phyloP scores from a whole-genome alignment of 2,329 filamentous ascomycete genomes.

The Piedraia hortae region DNA sequence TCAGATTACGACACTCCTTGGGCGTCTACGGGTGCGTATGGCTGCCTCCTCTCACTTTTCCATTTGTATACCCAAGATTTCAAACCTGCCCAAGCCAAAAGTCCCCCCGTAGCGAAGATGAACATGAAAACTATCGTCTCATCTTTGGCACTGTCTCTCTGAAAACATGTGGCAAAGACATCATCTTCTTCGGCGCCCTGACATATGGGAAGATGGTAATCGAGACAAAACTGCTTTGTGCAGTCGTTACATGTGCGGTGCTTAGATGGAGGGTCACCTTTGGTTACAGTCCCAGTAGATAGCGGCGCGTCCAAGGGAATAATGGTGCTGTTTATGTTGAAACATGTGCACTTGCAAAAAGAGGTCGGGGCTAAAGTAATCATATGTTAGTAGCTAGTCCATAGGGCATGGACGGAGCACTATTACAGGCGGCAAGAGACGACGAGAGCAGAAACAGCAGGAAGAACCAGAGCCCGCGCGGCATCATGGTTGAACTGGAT shows the following conservation, averaged over 20 bases:
- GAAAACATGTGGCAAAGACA: slow-evolving; percentile 38
- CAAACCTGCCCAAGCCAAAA: slow-evolving; percentile 31
- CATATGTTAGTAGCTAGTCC: slow-evolving; percentile 2
- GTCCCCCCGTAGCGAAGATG: slow-evolving; percentile 31
- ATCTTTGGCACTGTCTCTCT: slow-evolving; percentile 40
- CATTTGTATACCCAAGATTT: slow-evolving; percentile 31
- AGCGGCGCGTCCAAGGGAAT: slow-evolving; percentile 27
- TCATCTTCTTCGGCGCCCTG: slow-evolving; percentile 35
- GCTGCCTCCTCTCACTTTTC: slow-evolving; percentile 20
- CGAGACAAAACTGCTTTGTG: slow-evolving; percentile 37
- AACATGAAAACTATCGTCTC: slow-evolving; percentile 38
- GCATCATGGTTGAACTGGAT: slow-evolving; percentile 2
- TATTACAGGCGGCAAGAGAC: slow-evolving; percentile 19
- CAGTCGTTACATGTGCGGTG: slow-evolving; percentile 32
- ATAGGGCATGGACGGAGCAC: slow-evolving; percentile 1
- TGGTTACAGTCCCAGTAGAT: slow-evolving; percentile 4
- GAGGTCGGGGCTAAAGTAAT: slow-evolving; percentile 24
- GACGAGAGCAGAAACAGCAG: slow-evolving; percentile 10
- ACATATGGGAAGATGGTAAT: slow-evolving; percentile 33
- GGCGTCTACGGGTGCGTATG: too few species aligned
- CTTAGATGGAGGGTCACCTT: slow-evolving; percentile 1
- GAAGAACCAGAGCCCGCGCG: slow-evolving; percentile 5
- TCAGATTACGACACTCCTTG: too few species aligned
- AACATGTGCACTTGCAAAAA: slow-evolving; percentile 48
- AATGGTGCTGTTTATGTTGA: slow-evolving; percentile 34